Evolutionary conservation across 306 rosid genomes (phyloP).

Genomic region (Lathyrus oleraceus): DNA sequence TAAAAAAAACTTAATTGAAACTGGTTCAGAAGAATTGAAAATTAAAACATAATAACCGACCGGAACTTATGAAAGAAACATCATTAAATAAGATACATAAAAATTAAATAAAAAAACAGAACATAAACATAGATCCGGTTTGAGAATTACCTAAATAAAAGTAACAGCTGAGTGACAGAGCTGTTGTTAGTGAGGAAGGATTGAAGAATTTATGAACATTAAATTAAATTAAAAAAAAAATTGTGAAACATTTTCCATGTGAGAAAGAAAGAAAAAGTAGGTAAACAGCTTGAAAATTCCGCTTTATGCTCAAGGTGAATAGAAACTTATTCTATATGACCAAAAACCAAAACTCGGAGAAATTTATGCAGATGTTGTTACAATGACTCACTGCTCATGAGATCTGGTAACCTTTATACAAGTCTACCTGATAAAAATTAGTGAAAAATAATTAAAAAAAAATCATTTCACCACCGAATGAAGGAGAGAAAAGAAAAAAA

Average conservation of each 20-base stretch:
- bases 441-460: not conserved
- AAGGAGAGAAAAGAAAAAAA: constrained; percentile 10
- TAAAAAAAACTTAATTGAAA: not conserved
- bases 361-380: constrained; percentile 30
- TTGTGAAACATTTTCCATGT: not conserved
- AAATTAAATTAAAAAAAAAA: not conserved
- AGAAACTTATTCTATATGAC: constrained; percentile 3
- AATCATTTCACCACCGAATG: constrained; percentile 16
- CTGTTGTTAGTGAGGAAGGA: constrained; percentile 28
- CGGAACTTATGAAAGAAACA: not conserved
- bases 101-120: not conserved
- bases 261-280: not conserved
- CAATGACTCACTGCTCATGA: constrained; percentile 8
- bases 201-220: constrained; percentile 9
- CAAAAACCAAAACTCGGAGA: constrained; percentile 39
- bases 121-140: constrained; percentile 16
- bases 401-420: constrained; percentile 28
- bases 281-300: constrained; percentile 27
- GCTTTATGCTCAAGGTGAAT: not conserved
- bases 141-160: constrained; percentile 17
- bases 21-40: not conserved
- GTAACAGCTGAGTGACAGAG: constrained; percentile 42
- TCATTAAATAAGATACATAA: not conserved
- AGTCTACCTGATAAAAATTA: constrained; percentile 15
- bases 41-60: not conserved